Evolutionary conservation across 345 rosid genomes (phyloP).

Genomic region (Populus ilicifolia): DNA sequence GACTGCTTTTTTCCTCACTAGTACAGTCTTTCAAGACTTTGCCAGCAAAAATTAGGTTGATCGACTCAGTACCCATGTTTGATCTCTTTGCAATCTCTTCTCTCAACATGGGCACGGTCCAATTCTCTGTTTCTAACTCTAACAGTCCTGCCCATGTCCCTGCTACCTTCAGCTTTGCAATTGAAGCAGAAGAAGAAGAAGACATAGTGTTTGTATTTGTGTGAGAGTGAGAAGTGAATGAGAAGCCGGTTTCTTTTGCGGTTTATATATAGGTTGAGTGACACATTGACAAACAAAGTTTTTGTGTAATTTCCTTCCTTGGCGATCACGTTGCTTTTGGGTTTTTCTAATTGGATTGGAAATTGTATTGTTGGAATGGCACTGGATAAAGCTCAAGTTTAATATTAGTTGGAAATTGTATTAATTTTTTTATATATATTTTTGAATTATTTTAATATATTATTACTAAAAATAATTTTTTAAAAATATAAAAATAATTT

Average conservation of each 20-base stretch:
- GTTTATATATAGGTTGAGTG: background rate
- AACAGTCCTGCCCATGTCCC: slow-evolving; percentile 79
- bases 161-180: slow-evolving; percentile 83
- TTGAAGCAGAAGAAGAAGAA: slow-evolving; percentile 9
- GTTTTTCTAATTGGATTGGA: background rate
- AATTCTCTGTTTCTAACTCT: slow-evolving; percentile 68
- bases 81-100: slow-evolving; percentile 75
- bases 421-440: no score
- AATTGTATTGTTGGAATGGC: background rate
- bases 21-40: slow-evolving; percentile 64
- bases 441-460: no score
- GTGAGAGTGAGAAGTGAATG: background rate
- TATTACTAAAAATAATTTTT: no score
- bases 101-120: slow-evolving; percentile 75
- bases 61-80: slow-evolving; percentile 39
- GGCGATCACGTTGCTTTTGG: background rate
- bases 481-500: no score
- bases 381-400: background rate
- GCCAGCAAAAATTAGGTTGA: slow-evolving; percentile 78
- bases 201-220: background rate
- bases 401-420: no score
- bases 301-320: background rate
- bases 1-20: slow-evolving; percentile 33
- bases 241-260: background rate
- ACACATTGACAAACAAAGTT: background rate